Evolutionary conservation across 1,139 yeast genomes (phyloP).

Genomic region (Protomyces inouyei): DNA sequence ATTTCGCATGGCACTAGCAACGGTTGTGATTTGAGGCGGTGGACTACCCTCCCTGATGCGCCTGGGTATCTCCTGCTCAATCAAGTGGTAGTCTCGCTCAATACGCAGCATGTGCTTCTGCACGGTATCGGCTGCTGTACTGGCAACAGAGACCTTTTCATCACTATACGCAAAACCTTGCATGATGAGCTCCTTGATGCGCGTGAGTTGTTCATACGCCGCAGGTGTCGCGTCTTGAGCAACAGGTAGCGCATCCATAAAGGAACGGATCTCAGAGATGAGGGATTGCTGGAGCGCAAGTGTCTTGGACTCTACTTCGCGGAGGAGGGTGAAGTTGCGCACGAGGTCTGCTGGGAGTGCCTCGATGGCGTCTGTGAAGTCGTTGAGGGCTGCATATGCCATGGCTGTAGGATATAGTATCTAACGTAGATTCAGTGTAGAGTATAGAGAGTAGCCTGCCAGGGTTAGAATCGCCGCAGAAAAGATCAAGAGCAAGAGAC

Average conservation of each 20-base stretch:
- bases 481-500: neutral
- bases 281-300: constrained; percentile 42
- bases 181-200: constrained; percentile 42
- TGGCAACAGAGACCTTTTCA: constrained; percentile 96
- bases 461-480: neutral
- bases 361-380: constrained; percentile 83
- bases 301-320: constrained; percentile 94
- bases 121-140: constrained; percentile 78
- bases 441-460: neutral
- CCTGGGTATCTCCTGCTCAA: constrained; percentile 56
- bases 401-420: too few relatives aligned
- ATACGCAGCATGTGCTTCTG: constrained; percentile 64
- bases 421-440: too few relatives aligned
- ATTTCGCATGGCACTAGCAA: constrained; percentile 22
- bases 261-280: constrained; percentile 5
- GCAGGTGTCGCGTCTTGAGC: neutral
- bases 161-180: constrained; percentile 89
- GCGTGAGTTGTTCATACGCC: constrained; percentile 8
- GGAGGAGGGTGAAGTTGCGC: constrained; percentile 77
- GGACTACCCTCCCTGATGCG: constrained; percentile 19
- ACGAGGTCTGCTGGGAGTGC: constrained; percentile 82
- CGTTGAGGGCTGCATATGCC: constrained; percentile 77
- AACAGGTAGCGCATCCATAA: constrained; percentile 22
- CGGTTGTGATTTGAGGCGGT: constrained; percentile 21
- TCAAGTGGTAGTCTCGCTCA: constrained; percentile 69